Base-by-base conservation (phyloP, 257 asterid genomes). In the Fraxinus cuspidata region DNA sequence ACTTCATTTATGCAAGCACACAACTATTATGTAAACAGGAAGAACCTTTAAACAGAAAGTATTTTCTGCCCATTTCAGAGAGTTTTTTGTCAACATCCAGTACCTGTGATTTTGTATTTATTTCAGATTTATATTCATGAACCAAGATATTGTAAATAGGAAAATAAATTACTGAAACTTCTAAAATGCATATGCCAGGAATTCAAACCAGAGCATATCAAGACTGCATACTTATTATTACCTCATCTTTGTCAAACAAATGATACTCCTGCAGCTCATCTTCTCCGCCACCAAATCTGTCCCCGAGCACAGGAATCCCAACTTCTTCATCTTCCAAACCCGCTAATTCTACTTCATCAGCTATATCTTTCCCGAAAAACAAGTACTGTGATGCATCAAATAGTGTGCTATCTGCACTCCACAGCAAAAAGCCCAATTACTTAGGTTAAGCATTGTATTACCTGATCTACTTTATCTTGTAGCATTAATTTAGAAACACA, bases 311-410 rank as follows among this genome's bases (percentile, higher is more conserved):
- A 71, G 91, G 89, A 82, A 71, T 80, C 68, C 47, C 85, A 7
- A 83, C 90, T 25, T 89, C 86, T 35, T 78, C 96, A 18, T 86
- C 93, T 49, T 84, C 99, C 81, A 90, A 81, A 69, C 93, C 96
- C 53, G 97, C 97, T 85, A 91, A 73, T 78, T 90, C 97, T 76
- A 84, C 89, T 65, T 86, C 97, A 79, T 87, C 94, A 74, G 76
- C 82, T 28, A 42, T 37, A 42, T 82, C 97, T 70, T 89, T 88
- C 79, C 97, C 97, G 74, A 95, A 95, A 82, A 95, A 95, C 13
- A 90, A 87, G 74, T 95, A 95, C 38, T 90, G 98, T 0, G 98
- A 85, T 21, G 98, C 97, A 85, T 93, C 96, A 77, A 95, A 95
- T 68, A 78, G 79, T 66, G 89, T 84, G 73, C 79, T 79, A 83